Percentiles rank a stretch among this genome's conserved stretches.
phyloP scores from a whole-genome alignment of 345 rosid genomes.

The Eucalyptus leucophloia region DNA sequence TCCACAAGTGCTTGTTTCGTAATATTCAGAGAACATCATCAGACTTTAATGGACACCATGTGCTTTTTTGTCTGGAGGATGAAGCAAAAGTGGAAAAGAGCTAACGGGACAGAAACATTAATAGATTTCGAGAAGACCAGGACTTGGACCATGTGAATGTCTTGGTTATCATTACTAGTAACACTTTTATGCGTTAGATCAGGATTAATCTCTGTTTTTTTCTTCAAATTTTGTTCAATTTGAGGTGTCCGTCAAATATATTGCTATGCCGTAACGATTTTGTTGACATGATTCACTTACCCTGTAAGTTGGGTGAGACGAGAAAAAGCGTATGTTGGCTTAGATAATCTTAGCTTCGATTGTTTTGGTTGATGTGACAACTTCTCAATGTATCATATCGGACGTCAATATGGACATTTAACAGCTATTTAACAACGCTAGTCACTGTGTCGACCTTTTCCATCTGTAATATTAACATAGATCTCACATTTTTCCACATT shows the following conservation, averaged over 20 bases:
- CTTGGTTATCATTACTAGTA: background rate
- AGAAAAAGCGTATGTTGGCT: background rate
- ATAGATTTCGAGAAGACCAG: background rate
- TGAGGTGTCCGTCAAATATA: background rate
- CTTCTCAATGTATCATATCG: fast-evolving
- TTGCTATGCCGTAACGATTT: background rate
- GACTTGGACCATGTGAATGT: background rate
- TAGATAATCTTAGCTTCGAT: background rate
- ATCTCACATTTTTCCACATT: fast-evolving
- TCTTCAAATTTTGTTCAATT: background rate
- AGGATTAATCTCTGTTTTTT: background rate
- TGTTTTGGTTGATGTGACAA: fast-evolving
- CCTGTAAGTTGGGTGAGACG: background rate
- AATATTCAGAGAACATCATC: no score
- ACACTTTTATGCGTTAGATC: background rate
- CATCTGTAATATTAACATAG: fast-evolving
- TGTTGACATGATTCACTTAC: background rate
- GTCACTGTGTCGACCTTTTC: background rate
- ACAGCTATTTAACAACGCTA: background rate
- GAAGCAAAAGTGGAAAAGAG: background rate
- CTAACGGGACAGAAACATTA: background rate
- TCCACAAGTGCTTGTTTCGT: background rate
- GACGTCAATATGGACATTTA: background rate
- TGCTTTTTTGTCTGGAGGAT: background rate
- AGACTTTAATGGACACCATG: background rate